Conservation (phyloP, 108 stramenopile genomes). For the Parmales sp. region DNA sequence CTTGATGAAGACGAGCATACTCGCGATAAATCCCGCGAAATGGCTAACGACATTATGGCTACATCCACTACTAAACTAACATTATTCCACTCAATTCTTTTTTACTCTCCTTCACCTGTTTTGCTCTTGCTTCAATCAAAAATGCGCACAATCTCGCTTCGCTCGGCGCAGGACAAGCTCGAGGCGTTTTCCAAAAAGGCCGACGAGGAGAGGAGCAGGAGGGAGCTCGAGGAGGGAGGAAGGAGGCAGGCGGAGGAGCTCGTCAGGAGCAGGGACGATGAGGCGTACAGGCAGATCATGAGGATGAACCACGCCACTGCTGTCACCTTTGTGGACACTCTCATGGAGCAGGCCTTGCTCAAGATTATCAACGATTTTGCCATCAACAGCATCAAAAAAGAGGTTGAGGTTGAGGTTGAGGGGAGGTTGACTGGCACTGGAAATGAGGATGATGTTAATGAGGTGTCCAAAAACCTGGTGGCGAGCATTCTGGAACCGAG, state of each 20-base stretch:
- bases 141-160: no score
- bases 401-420: neutral
- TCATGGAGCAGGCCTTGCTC: slow-evolving; percentile 4
- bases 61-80: no score
- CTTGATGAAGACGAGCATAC: no score
- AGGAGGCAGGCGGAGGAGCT: slow-evolving; percentile 26
- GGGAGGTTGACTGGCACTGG: no score
- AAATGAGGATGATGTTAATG: neutral
- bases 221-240: slow-evolving; percentile 26
- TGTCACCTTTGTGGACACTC: slow-evolving; percentile 3
- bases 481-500: neutral
- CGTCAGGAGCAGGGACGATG: slow-evolving; percentile 7
- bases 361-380: neutral
- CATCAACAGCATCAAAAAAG: neutral
- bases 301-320: slow-evolving; percentile 12
- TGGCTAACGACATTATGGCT: no score
- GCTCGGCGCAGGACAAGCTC: slow-evolving; percentile 14
- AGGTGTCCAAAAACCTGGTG: neutral
- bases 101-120: no score
- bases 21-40: no score
- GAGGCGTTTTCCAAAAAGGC: slow-evolving; percentile 8
- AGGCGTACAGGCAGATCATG: slow-evolving; percentile 21
- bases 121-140: no score
- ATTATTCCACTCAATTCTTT: no score
- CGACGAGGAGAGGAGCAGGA: slow-evolving; percentile 6